These are phyloP conservation scores for Aspergillus calidoustus DNA, from an alignment of 2,329 filamentous ascomycete genomes.

Conservation along the genomic window DNA sequence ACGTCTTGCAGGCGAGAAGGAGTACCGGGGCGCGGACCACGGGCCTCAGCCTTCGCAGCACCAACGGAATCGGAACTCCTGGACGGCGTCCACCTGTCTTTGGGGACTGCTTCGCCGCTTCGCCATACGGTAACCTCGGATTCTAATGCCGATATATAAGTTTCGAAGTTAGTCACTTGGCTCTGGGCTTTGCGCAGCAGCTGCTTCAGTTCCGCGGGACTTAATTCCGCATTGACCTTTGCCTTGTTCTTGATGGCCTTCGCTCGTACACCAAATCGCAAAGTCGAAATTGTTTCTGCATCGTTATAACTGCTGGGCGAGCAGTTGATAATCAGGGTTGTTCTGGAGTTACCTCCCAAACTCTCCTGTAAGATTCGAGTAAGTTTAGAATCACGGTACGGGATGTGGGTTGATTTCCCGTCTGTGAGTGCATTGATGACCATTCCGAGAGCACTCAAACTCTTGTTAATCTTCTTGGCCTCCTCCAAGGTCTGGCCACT, in stretches of 20 bases:
- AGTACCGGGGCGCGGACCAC: conserved; percentile 48
- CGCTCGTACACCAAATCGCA: conserved; percentile 92
- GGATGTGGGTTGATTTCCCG: conserved; percentile 93
- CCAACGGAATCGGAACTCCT: conserved; percentile 60
- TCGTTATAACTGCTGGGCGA: conserved; percentile 99
- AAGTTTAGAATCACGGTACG: conserved; percentile 97
- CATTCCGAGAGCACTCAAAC: conserved; percentile 96
- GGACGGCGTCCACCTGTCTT: conserved; percentile 81
- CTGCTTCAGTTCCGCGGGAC: conserved; percentile 90
- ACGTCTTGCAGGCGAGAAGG: conserved; percentile 50
- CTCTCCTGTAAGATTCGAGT: conserved; percentile 97
- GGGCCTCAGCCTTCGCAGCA: conserved; percentile 53
- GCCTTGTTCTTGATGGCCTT: conserved; percentile 99
- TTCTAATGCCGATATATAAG: conserved; percentile 82
- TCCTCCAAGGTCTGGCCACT: conserved; percentile 97
- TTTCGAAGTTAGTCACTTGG: conserved; percentile 86
- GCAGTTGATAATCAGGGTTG: conserved; percentile 98
- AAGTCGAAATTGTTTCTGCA: conserved; percentile 86
- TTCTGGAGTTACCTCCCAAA: conserved; percentile 94
- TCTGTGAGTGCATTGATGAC: conserved; percentile 98
- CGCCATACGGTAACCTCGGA: conserved; percentile 87
- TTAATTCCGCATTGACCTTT: conserved; percentile 98
- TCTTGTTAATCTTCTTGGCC: conserved; percentile 99
- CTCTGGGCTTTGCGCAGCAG: conserved; percentile 90
- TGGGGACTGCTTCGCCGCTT: conserved; percentile 83